Conservation (phyloP, 2,329 filamentous ascomycete genomes). For the Colletotrichum nymphaeae region DNA sequence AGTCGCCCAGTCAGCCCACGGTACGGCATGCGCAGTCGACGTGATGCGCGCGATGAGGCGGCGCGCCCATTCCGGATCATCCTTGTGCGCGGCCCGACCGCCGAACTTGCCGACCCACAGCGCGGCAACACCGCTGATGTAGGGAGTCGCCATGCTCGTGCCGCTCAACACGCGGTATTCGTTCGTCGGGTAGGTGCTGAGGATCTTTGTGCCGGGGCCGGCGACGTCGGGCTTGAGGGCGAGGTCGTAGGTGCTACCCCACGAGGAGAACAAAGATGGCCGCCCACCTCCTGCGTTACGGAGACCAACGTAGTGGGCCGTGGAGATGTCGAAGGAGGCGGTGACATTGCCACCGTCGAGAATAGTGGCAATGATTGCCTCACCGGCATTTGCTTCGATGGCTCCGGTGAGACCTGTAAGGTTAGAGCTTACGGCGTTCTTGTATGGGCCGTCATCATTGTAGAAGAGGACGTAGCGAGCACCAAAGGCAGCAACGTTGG, state of each 20-base stretch:
- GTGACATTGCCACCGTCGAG: slow-evolving; percentile 41
- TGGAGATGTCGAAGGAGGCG: slow-evolving; percentile 42
- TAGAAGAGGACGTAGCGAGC: slow-evolving; percentile 45
- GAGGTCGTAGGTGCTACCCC: slow-evolving; percentile 56
- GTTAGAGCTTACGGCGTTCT: background rate
- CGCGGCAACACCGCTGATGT: slow-evolving; percentile 54
- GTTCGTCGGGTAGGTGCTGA: slow-evolving; percentile 54
- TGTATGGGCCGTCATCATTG: slow-evolving; percentile 39
- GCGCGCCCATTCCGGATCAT: slow-evolving; percentile 43
- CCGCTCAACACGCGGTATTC: slow-evolving; percentile 53
- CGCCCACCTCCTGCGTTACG: slow-evolving; percentile 44
- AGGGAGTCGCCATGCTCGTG: slow-evolving; percentile 61
- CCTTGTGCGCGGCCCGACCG: slow-evolving; percentile 44
- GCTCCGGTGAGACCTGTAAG: background rate
- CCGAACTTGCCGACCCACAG: slow-evolving; percentile 47
- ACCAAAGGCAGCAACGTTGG: slow-evolving; percentile 40
- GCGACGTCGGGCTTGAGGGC: slow-evolving; percentile 56
- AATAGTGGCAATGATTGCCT: slow-evolving; percentile 40
- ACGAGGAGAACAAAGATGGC: slow-evolving; percentile 51
- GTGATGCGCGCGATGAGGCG: slow-evolving; percentile 45
- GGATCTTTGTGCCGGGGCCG: slow-evolving; percentile 52
- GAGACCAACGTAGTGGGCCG: slow-evolving; percentile 38
- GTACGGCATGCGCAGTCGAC: slow-evolving; percentile 43
- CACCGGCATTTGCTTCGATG: slow-evolving; percentile 39
- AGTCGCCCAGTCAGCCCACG: slow-evolving; percentile 42